phyloP scores from a whole-genome alignment of 345 rosid genomes.

The Iberis pinnata region DNA sequence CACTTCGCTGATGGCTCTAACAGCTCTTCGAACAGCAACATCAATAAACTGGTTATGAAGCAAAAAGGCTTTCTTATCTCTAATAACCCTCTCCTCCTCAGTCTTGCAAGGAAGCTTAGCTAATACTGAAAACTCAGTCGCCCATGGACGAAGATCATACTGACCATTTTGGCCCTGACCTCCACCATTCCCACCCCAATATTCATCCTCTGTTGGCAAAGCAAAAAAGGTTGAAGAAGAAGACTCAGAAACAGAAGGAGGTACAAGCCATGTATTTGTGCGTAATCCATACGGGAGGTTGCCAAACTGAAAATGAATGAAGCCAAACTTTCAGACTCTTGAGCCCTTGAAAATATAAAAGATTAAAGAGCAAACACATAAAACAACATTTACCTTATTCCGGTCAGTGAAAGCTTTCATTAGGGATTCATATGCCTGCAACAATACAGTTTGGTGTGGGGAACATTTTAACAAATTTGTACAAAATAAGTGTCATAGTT shows the following conservation, averaged over 20 bases:
- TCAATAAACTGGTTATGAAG: constrained; percentile 79
- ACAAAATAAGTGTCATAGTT: not conserved
- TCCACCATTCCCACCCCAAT: constrained; percentile 90
- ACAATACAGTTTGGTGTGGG: not conserved
- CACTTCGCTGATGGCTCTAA: constrained; percentile 45
- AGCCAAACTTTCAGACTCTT: not conserved
- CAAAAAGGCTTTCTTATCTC: constrained; percentile 80
- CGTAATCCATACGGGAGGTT: constrained; percentile 92
- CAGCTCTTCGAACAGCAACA: constrained; percentile 64
- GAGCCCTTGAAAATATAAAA: not conserved
- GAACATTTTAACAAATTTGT: too few species aligned
- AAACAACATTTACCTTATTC: constrained; percentile 54
- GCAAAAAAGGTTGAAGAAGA: constrained; percentile 49
- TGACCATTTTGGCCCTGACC: constrained; percentile 66
- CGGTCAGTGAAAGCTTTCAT: constrained; percentile 87
- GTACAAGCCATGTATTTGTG: constrained; percentile 84
- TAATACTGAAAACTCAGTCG: constrained; percentile 68
- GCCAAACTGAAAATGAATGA: constrained; percentile 57
- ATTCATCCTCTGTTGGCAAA: constrained; percentile 76
- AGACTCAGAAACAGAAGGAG: constrained; percentile 59
- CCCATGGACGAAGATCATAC: constrained; percentile 67
- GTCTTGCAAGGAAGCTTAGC: constrained; percentile 84
- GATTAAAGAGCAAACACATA: not conserved
- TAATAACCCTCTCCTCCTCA: constrained; percentile 80
- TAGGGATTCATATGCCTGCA: constrained; percentile 79